Percentiles rank a stretch among this genome's conserved stretches.
phyloP scores from a whole-genome alignment of 2,329 filamentous ascomycete genomes.

The Neonectria hederae region DNA sequence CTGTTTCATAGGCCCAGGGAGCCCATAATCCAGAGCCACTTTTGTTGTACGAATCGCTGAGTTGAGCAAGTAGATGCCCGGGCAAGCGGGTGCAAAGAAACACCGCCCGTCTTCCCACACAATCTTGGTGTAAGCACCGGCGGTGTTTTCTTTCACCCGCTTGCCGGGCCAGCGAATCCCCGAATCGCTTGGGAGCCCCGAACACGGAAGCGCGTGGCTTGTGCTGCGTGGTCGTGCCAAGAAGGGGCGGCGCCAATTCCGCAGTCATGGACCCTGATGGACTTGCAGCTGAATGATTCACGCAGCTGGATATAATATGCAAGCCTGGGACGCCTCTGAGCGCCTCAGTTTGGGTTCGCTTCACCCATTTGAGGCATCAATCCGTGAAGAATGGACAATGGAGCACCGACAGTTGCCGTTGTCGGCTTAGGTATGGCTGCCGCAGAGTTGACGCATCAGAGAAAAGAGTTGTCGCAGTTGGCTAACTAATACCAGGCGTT shows the following conservation, averaged over 20 bases:
- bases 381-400: constrained; percentile 18
- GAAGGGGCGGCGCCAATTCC: constrained; percentile 19
- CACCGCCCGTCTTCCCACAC: too few species aligned
- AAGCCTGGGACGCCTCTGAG: not conserved
- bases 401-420: constrained; percentile 39
- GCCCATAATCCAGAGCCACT: not conserved
- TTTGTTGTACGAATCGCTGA: not conserved
- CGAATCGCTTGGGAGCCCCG: constrained; percentile 2
- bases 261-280: constrained; percentile 22
- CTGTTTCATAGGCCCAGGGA: not conserved
- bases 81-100: too few species aligned
- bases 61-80: not conserved
- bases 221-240: constrained; percentile 13
- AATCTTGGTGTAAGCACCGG: too few species aligned
- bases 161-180: too few species aligned
- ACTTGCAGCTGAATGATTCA: constrained; percentile 22
- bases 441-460: not conserved
- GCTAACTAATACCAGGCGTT: constrained; percentile 37
- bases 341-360: not conserved
- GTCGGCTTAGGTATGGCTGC: constrained; percentile 41
- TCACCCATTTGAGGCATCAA: not conserved
- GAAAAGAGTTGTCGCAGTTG: too few species aligned
- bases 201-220: not conserved
- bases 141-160: too few species aligned
- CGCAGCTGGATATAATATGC: constrained; percentile 1